Conservation (phyloP, 2,329 filamentous ascomycete species). For the Curvularia sp. region DNA sequence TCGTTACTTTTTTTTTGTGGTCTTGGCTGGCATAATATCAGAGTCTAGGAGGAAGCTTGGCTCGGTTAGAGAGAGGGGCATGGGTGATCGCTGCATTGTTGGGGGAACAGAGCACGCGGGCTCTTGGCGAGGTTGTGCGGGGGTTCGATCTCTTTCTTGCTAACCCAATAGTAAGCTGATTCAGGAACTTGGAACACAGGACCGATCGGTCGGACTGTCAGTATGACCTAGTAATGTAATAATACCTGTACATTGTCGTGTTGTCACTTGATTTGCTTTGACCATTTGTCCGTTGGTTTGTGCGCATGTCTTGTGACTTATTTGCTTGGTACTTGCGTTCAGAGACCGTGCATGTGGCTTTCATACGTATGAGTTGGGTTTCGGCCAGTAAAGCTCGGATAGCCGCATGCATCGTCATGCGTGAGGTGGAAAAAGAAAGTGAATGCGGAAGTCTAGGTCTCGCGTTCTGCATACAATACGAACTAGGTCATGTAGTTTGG, state of each 20-base stretch:
- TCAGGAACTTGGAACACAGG: neutral
- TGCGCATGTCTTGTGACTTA: slow-evolving; percentile 2
- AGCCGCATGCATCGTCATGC: neutral
- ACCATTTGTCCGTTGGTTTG: neutral
- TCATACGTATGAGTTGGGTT: neutral
- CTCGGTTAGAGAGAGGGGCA: neutral
- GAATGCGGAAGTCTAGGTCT: neutral
- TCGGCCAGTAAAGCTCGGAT: neutral
- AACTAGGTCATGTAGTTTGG: neutral
- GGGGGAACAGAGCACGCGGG: slow-evolving; percentile 10
- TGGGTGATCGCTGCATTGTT: slow-evolving; percentile 1
- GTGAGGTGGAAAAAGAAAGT: slow-evolving; percentile 10
- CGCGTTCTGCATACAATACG: neutral
- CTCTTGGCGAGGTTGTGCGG: slow-evolving; percentile 3
- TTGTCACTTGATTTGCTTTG: neutral
- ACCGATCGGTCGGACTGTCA: slow-evolving; percentile 1
- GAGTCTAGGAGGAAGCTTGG: slow-evolving; percentile 1
- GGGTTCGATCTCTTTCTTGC: neutral
- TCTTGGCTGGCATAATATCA: slow-evolving; percentile 1
- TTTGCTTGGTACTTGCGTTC: neutral
- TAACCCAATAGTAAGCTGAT: slow-evolving; percentile 1
- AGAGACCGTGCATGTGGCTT: slow-evolving; percentile 3
- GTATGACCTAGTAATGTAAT: slow-evolving; percentile 1
- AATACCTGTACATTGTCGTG: slow-evolving; percentile 5
- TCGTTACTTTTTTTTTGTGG: neutral